These are phyloP conservation scores for Amylostereum chailletii DNA, from an alignment of 1,284 basidiomycete species.

Conservation along the genomic window DNA sequence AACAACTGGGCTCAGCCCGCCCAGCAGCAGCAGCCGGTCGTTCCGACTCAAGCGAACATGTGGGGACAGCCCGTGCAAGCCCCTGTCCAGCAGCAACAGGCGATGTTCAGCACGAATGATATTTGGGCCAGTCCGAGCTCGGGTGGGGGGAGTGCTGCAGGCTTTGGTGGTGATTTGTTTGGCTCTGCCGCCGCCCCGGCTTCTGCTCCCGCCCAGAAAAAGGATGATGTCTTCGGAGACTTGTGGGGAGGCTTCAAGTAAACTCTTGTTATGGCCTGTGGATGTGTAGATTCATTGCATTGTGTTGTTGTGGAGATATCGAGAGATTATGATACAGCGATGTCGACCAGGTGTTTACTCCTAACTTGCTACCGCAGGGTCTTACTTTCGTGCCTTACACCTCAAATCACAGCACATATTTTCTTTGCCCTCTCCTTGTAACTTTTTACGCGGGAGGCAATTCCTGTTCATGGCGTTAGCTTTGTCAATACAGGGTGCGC, in stretches of 20 bases:
- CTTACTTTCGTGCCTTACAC: too few species aligned
- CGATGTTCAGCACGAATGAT: constrained; percentile 37
- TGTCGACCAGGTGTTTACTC: too few species aligned
- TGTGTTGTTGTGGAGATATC: too few species aligned
- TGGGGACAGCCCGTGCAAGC: constrained; percentile 30
- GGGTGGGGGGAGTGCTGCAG: constrained; percentile 7
- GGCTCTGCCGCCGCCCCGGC: constrained; percentile 18
- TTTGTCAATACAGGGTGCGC: background rate
- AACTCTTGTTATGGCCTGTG: background rate
- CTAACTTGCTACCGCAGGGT: too few species aligned
- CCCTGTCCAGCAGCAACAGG: constrained; percentile 18
- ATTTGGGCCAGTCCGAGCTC: constrained; percentile 38
- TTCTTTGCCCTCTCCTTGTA: too few species aligned
- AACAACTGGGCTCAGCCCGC: constrained; percentile 3
- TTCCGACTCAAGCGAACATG: constrained; percentile 24
- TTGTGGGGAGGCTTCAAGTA: constrained; percentile 77
- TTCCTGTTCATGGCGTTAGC: background rate
- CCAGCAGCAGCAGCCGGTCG: constrained; percentile 16
- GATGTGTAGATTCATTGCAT: too few species aligned
- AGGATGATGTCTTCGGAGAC: constrained; percentile 74
- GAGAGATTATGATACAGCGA: too few species aligned
- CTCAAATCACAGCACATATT: too few species aligned
- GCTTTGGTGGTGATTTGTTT: constrained; percentile 25
- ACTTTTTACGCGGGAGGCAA: background rate
- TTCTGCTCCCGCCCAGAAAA: constrained; percentile 36